phyloP scores from a whole-genome alignment of 768 basidiomycete species.

The Mycena alexandri region DNA sequence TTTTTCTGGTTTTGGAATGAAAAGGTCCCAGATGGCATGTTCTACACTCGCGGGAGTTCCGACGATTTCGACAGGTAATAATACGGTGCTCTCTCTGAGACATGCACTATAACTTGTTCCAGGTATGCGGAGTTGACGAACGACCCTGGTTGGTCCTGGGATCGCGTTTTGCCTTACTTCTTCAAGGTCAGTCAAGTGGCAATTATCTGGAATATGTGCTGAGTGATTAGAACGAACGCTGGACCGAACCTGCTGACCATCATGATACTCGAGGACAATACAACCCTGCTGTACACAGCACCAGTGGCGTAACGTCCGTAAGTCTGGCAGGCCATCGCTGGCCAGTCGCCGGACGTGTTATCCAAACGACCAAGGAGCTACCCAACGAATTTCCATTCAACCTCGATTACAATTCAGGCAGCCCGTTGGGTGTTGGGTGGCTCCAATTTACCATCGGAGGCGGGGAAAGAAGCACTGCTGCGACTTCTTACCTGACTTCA shows the following conservation, averaged over 20 bases:
- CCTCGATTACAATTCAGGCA: slow-evolving; percentile 46
- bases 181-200: slow-evolving; percentile 40
- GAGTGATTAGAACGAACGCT: slow-evolving; percentile 50
- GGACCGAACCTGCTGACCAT: slow-evolving; percentile 49
- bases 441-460: slow-evolving; percentile 40
- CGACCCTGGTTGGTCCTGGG: slow-evolving; percentile 53
- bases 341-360: slow-evolving; percentile 44
- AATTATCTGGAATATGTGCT: neutral
- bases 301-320: slow-evolving; percentile 46
- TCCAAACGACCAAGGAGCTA: slow-evolving; percentile 47
- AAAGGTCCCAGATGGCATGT: slow-evolving; percentile 42
- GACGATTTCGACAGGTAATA: slow-evolving; percentile 46
- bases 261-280: slow-evolving; percentile 55
- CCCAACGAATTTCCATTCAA: slow-evolving; percentile 46
- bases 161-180: slow-evolving; percentile 46
- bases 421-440: slow-evolving; percentile 46
- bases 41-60: slow-evolving; percentile 48
- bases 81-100: no score
- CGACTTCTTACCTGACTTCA: slow-evolving; percentile 45
- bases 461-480: slow-evolving; percentile 46
- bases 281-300: slow-evolving; percentile 52
- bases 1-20: neutral
- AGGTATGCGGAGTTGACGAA: slow-evolving; percentile 45
- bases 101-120: no score
- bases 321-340: slow-evolving; percentile 42